Evolutionary conservation across 140 eudicot genomes (phyloP).

Genomic region (Anethum foeniculum): DNA sequence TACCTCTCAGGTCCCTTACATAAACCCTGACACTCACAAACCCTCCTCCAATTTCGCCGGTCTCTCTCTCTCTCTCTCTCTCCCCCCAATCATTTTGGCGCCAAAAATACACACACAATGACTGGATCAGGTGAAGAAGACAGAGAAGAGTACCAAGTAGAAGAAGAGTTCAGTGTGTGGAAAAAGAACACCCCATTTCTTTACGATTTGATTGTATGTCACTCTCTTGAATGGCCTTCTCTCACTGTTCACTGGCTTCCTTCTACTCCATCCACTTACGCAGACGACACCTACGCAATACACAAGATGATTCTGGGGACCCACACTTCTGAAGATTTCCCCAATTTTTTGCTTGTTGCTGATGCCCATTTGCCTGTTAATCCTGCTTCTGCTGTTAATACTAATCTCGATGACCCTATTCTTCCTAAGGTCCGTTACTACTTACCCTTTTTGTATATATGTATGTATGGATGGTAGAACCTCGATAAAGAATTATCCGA

Average conservation of each 20-base stretch:
- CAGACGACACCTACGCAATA: slow-evolving; percentile 46
- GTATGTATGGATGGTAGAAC: background rate
- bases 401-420: slow-evolving; percentile 31
- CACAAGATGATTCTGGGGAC: slow-evolving; percentile 80
- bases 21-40: background rate
- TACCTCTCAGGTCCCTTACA: too few species aligned
- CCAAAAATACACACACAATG: background rate
- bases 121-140: slow-evolving; percentile 33
- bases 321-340: slow-evolving; percentile 75
- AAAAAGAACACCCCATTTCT: slow-evolving; percentile 85
- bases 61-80: background rate
- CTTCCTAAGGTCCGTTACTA: slow-evolving; percentile 49
- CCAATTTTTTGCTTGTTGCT: slow-evolving; percentile 75
- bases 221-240: slow-evolving; percentile 49
- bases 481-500: too few species aligned
- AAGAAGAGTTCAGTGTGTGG: slow-evolving; percentile 89
- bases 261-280: slow-evolving; percentile 35
- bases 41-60: background rate
- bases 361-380: slow-evolving; percentile 63
- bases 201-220: slow-evolving; percentile 64
- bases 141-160: slow-evolving; percentile 36
- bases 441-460: background rate
- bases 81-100: background rate
- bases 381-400: slow-evolving; percentile 21
- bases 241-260: slow-evolving; percentile 99